Percentiles rank a stretch among this genome's conserved stretches.
Evolutionary conservation across 192 early-diverging fungal genomes (phyloP).

Genomic region (Backusella psychrophila): DNA sequence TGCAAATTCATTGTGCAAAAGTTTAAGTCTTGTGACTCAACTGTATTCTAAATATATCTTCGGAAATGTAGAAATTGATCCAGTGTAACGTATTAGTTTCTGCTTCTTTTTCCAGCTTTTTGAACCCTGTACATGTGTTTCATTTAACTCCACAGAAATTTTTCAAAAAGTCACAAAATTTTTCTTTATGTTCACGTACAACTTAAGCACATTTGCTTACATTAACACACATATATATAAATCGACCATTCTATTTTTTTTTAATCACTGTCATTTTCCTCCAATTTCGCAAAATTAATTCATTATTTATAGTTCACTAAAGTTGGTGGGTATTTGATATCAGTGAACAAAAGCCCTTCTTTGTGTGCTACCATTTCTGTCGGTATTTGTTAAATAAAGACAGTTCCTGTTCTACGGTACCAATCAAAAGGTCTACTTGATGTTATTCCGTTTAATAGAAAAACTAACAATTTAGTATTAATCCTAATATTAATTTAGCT

Average conservation of each 20-base stretch:
- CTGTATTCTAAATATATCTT: background rate
- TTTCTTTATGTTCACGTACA: background rate
- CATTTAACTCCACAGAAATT: background rate
- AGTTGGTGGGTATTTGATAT: background rate
- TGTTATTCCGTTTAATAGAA: background rate
- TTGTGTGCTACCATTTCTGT: background rate
- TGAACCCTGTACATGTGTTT: background rate
- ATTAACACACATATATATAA: background rate
- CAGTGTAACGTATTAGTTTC: background rate
- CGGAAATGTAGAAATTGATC: background rate
- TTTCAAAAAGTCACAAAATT: slow-evolving; percentile 1
- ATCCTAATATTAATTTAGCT: too few species aligned
- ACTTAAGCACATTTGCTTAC: background rate
- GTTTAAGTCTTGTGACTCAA: background rate
- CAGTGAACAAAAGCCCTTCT: background rate
- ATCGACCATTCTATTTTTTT: background rate
- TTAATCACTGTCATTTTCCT: background rate
- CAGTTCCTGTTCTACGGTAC: background rate
- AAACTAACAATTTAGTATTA: background rate
- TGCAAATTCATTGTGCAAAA: slow-evolving; percentile 8
- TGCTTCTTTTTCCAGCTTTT: background rate
- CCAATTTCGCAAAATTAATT: background rate
- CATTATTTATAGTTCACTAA: background rate
- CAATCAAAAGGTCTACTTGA: background rate
- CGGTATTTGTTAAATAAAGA: background rate